Conservation (phyloP, 2,329 filamentous ascomycete genomes). For the Gliomastix tumulicola region DNA sequence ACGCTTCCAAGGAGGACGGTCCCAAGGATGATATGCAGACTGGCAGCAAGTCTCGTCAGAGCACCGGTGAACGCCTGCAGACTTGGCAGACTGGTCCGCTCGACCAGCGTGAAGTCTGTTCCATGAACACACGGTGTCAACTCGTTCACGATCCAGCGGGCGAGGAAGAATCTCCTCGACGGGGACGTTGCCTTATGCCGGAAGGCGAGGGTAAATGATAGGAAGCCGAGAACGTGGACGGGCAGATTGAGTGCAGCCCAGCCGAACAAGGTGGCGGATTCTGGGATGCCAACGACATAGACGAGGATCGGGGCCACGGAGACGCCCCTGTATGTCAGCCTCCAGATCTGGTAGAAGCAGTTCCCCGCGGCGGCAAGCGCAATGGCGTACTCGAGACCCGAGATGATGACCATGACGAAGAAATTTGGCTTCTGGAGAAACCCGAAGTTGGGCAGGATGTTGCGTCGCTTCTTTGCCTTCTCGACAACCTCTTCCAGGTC, state of each 20-base stretch:
- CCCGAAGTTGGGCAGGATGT: not conserved
- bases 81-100: not conserved
- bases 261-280: not conserved
- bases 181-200: not conserved
- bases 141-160: not conserved
- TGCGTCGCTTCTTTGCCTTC: not conserved
- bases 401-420: not conserved
- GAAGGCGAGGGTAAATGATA: not conserved
- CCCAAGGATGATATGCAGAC: not conserved
- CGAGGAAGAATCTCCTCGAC: not conserved
- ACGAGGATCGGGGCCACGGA: not conserved
- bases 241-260: not conserved
- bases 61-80: not conserved
- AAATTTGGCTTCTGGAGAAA: not conserved
- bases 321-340: not conserved
- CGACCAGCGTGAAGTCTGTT: not conserved
- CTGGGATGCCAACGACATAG: not conserved
- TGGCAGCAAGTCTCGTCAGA: not conserved
- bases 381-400: not conserved
- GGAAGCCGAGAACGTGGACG: not conserved
- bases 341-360: not conserved
- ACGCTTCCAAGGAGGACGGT: not conserved
- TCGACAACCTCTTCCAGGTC: not conserved
- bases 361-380: not conserved
- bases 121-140: not conserved